Percentiles rank a stretch among this genome's conserved stretches.
These are phyloP conservation scores for Saccharomycodes ludwigii DNA, from an alignment of 805 yeast species.

Conservation along the genomic window DNA sequence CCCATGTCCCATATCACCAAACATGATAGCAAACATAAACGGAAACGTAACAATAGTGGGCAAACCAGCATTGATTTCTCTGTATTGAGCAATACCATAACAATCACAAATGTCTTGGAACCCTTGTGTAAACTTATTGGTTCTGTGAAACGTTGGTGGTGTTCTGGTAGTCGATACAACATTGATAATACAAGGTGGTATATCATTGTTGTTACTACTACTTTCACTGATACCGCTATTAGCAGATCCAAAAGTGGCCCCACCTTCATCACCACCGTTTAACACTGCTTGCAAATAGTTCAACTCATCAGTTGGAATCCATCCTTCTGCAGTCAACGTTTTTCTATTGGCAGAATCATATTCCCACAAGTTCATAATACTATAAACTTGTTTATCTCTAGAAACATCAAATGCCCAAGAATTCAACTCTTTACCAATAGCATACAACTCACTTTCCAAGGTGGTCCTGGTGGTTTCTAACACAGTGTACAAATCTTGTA, in stretches of 20 bases:
- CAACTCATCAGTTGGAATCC: conserved; percentile 53
- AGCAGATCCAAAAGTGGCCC: conserved; percentile 16
- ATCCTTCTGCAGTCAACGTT: conserved; percentile 61
- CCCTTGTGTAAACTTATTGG: conserved; percentile 57
- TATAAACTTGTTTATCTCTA: conserved; percentile 46
- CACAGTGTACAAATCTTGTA: conserved; percentile 38
- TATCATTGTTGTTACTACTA: neutral
- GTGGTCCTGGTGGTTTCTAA: conserved; percentile 39
- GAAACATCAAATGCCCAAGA: conserved; percentile 43
- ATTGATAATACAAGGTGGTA: conserved; percentile 36
- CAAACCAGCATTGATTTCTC: conserved; percentile 65
- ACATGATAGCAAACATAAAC: conserved; percentile 75
- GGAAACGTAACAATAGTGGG: conserved; percentile 70
- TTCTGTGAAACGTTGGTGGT: conserved; percentile 62
- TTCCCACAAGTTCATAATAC: conserved; percentile 51
- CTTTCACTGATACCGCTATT: conserved; percentile 18
- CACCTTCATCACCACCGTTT: conserved; percentile 28
- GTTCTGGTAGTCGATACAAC: conserved; percentile 50
- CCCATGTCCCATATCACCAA: conserved; percentile 79
- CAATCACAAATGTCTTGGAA: conserved; percentile 65
- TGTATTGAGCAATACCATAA: conserved; percentile 66
- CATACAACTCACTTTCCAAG: conserved; percentile 51
- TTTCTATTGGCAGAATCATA: conserved; percentile 44
- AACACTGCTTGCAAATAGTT: conserved; percentile 32
- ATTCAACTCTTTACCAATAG: conserved; percentile 48